These are phyloP conservation scores for Kondoa subrosea DNA, from an alignment of 768 basidiomycete species.

Conservation along the genomic window DNA sequence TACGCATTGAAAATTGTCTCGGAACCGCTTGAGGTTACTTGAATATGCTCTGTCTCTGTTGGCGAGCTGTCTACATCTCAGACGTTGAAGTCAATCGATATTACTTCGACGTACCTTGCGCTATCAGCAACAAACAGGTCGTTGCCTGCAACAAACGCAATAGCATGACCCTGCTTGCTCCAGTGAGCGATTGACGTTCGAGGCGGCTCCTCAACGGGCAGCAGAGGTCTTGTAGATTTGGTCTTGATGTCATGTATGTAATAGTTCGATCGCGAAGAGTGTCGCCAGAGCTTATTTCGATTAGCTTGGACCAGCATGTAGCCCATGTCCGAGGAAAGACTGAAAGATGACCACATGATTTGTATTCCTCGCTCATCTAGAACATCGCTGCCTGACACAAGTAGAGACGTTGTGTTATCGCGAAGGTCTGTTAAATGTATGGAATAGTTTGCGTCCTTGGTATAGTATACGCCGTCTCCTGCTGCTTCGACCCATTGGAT, in stretches of 20 bases:
- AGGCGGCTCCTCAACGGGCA: constrained; percentile 50
- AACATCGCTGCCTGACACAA: constrained; percentile 44
- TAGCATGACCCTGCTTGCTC: constrained; percentile 62
- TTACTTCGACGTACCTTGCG: constrained; percentile 18
- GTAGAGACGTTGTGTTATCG: constrained; percentile 47
- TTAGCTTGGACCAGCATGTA: constrained; percentile 68
- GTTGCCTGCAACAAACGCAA: constrained; percentile 72
- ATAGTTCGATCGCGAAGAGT: constrained; percentile 78
- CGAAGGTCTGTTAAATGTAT: constrained; percentile 70
- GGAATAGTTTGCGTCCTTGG: constrained; percentile 40
- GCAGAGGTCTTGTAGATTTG: constrained; percentile 52
- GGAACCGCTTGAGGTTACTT: constrained; percentile 65
- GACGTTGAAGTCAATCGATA: no score
- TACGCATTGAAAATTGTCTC: constrained; percentile 61
- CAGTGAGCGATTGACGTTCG: constrained; percentile 52
- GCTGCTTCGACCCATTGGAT: constrained; percentile 38
- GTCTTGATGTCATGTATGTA: constrained; percentile 68
- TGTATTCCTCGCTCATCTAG: constrained; percentile 25
- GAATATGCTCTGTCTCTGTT: constrained; percentile 38
- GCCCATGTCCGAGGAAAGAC: constrained; percentile 77
- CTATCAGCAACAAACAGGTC: constrained; percentile 55
- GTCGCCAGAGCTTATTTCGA: constrained; percentile 70
- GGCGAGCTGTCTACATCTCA: no score
- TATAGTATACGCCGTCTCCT: constrained; percentile 80
- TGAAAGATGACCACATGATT: constrained; percentile 29